Percentiles rank a stretch among this genome's conserved stretches.
These are phyloP conservation scores for Diaporthe destruens DNA, from an alignment of 2,329 filamentous ascomycete genomes.

Conservation along the genomic window DNA sequence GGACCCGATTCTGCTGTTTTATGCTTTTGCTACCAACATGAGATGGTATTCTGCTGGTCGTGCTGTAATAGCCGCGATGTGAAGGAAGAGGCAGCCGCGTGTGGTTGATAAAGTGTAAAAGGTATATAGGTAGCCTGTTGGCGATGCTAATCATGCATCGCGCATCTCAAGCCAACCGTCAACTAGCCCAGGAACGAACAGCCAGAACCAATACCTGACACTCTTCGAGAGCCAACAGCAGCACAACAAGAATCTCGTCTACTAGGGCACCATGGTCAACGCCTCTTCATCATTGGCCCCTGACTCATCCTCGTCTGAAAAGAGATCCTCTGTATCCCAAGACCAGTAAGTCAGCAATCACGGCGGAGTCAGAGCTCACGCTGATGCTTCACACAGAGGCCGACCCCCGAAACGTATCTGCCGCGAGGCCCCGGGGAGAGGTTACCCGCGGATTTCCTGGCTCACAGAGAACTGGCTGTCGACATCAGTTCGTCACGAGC, in stretches of 20 bases:
- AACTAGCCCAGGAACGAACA: neutral
- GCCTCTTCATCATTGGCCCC: slow-evolving; percentile 20
- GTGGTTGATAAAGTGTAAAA: neutral
- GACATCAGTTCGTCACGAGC: slow-evolving; percentile 47
- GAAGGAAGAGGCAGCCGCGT: slow-evolving; percentile 30
- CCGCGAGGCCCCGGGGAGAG: slow-evolving; percentile 37
- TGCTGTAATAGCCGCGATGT: neutral
- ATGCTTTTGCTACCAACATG: neutral
- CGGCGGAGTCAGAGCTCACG: neutral
- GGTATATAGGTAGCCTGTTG: neutral
- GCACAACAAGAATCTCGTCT: neutral
- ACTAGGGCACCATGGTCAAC: slow-evolving; percentile 11
- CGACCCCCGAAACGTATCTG: slow-evolving; percentile 14
- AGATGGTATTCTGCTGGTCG: slow-evolving; percentile 19
- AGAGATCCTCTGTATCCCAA: neutral
- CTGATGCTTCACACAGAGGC: slow-evolving; percentile 21
- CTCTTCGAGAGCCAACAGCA: neutral
- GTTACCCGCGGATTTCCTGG: slow-evolving; percentile 43
- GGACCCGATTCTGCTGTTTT: neutral
- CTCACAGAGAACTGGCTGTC: slow-evolving; percentile 45
- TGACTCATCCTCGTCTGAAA: slow-evolving; percentile 1
- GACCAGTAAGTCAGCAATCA: slow-evolving; percentile 11
- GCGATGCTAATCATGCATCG: neutral
- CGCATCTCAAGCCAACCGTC: neutral
- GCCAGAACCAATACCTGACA: neutral